These are phyloP conservation scores for Lactarius psammicola DNA, from an alignment of 768 basidiomycete genomes.

Conservation along the genomic window DNA sequence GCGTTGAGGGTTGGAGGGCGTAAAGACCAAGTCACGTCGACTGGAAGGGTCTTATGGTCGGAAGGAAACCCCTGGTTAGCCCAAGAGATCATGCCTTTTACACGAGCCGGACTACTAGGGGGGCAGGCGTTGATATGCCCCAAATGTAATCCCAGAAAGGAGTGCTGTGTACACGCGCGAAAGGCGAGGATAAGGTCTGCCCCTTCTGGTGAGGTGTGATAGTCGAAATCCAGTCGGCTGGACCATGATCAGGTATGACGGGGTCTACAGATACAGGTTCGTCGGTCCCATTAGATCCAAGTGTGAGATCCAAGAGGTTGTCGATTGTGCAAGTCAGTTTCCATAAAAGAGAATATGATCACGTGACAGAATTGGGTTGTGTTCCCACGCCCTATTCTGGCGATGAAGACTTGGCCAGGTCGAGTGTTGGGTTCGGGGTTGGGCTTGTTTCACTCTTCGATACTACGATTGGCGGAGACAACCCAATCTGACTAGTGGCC, in stretches of 20 bases:
- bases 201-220: conserved; percentile 12
- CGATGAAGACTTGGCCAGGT: background rate
- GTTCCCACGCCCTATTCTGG: background rate
- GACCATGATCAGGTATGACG: conserved; percentile 18
- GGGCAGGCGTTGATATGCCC: conserved; percentile 21
- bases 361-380: background rate
- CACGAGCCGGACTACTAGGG: conserved; percentile 26
- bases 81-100: conserved; percentile 24
- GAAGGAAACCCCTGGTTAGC: conserved; percentile 8
- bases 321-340: background rate
- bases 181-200: conserved; percentile 22
- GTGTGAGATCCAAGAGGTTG: background rate
- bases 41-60: conserved; percentile 25
- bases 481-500: conserved; percentile 6
- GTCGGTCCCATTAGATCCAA: conserved; percentile 14
- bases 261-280: background rate
- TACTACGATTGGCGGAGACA: conserved; percentile 4
- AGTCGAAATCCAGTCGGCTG: conserved; percentile 14
- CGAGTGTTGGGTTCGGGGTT: conserved; percentile 13
- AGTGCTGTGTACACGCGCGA: conserved; percentile 22
- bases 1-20: conserved; percentile 21
- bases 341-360: background rate
- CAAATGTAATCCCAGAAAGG: conserved; percentile 21
- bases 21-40: conserved; percentile 1
- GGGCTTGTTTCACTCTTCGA: background rate